Evolutionary conservation across 2,329 filamentous ascomycete species (phyloP), one percentile per base, ranked within the genome.

Genomic region (Talaromyces sp.): DNA sequence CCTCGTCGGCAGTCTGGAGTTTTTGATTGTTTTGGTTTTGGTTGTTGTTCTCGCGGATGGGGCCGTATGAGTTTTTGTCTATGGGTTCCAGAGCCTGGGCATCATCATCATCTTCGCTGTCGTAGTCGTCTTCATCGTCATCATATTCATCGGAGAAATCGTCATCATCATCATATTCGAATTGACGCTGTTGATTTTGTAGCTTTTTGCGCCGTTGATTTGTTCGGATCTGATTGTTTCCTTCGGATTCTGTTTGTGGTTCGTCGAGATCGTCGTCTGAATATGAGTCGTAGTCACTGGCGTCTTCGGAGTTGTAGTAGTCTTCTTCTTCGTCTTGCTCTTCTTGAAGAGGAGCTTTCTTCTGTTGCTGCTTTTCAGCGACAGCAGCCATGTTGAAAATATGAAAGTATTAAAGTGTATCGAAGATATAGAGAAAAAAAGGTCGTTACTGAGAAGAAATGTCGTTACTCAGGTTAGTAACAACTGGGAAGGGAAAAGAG

Each of bases 261-360:
- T 58, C 59, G n/a, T 61, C 59, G 4, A 52, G 27, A 41, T 61
- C 55, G 29, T 61, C 59, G 27, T 61, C 59, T 27, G 54, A 61
- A 41, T 61, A 57, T 19, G 54, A 61, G 51, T 61, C 59, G 59
- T 58, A 57, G 55, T 61, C 55, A 21, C 56, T 57, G 51, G n/a
- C 59, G 31, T 26, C 55, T 19, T 61, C 50, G 27, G 59, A 61
- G 51, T 61, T 54, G 55, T 61, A 57, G 55, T 61, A 50, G 21
- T 61, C 48, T 26, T 52, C 48, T 24, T 51, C 48, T 2, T 52
- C 48, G 10, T 52, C 43, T 46, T 46, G 54, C 11, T 60, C 59
- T 19, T 51, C 43, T 46, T 54, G 50, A 14, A 41, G 46, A 17
- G 55, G 55, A 3, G 46, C 54, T 17, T 48, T 24, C 35, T 58